Conservation (phyloP, 139 green algal species). For the Raphidocelis subcapitata region DNA sequence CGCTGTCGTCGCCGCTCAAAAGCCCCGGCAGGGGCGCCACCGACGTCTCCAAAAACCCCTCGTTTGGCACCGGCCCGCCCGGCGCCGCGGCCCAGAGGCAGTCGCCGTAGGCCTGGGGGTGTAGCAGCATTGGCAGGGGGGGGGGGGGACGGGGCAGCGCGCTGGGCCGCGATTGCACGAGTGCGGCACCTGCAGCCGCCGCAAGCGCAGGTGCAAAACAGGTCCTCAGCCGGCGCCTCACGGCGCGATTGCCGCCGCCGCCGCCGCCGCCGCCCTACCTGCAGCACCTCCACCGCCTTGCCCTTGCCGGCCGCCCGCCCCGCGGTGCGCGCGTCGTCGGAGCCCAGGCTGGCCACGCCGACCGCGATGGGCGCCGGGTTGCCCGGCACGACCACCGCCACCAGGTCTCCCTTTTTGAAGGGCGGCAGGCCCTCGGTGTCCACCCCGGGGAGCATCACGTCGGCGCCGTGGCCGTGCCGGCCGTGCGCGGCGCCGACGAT, state of each 20-base stretch:
- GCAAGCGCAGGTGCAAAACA: no score
- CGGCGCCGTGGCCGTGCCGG: slow-evolving; percentile 38
- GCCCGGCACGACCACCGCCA: slow-evolving; percentile 45
- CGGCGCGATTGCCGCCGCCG: no score
- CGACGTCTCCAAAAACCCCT: slow-evolving; percentile 38
- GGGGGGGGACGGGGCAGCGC: no score
- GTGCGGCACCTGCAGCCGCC: no score
- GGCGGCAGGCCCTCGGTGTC: slow-evolving; percentile 13
- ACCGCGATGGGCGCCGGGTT: slow-evolving; percentile 60
- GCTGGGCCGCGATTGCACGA: no score
- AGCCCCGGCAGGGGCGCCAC: slow-evolving; percentile 28
- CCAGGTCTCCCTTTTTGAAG: slow-evolving; percentile 38
- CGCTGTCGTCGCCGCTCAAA: background rate
- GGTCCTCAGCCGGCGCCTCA: no score
- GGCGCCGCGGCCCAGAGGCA: slow-evolving; percentile 41
- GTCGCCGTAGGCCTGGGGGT: slow-evolving; percentile 56
- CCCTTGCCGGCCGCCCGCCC: slow-evolving; percentile 29
- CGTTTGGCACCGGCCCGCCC: slow-evolving; percentile 37
- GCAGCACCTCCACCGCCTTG: slow-evolving; percentile 52
- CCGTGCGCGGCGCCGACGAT: slow-evolving; percentile 26
- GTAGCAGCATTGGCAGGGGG: no score
- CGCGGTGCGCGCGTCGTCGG: background rate
- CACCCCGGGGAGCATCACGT: slow-evolving; percentile 71
- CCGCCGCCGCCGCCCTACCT: no score
- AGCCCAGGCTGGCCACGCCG: slow-evolving; percentile 40